Conservation (phyloP, 2,329 filamentous ascomycete genomes). For the Arthrobotrys iridis region DNA sequence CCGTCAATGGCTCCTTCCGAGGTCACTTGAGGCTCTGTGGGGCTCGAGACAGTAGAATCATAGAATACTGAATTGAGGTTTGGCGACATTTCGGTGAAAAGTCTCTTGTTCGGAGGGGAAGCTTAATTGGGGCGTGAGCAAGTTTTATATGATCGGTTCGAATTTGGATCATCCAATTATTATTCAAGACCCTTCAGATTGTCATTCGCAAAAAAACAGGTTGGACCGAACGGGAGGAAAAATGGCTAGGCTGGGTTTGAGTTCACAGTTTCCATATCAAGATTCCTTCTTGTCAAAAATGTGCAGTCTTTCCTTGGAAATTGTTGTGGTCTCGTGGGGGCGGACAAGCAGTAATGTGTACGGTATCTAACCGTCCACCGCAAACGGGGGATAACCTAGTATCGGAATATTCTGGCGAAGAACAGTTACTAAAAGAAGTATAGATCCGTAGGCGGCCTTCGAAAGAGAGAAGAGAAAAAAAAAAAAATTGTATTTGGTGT, state of each 20-base stretch:
- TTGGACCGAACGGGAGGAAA: background rate
- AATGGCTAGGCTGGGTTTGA: background rate
- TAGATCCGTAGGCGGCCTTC: background rate
- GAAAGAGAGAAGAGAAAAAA: no score
- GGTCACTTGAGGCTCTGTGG: constrained; percentile 16
- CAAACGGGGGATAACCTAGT: constrained; percentile 42
- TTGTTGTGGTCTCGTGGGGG: background rate
- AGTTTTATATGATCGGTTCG: constrained; percentile 20
- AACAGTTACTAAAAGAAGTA: background rate
- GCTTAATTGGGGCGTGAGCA: background rate
- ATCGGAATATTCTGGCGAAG: constrained; percentile 12
- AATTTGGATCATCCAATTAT: constrained; percentile 6
- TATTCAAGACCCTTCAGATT: background rate
- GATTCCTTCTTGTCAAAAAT: background rate
- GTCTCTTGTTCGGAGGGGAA: background rate
- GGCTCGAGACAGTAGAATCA: constrained; percentile 12
- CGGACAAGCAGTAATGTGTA: background rate
- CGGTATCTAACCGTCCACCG: constrained; percentile 2
- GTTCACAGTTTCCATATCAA: constrained; percentile 20
- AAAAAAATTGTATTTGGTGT: no score
- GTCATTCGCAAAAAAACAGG: no score
- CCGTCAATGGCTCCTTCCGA: background rate
- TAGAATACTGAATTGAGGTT: constrained; percentile 35
- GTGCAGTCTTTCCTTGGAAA: constrained; percentile 10
- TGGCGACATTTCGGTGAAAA: constrained; percentile 23